Evolutionary conservation across 2,329 filamentous ascomycete species (phyloP), one percentile per base, ranked within the genome.

Genomic region (Alternaria triticimaculans): DNA sequence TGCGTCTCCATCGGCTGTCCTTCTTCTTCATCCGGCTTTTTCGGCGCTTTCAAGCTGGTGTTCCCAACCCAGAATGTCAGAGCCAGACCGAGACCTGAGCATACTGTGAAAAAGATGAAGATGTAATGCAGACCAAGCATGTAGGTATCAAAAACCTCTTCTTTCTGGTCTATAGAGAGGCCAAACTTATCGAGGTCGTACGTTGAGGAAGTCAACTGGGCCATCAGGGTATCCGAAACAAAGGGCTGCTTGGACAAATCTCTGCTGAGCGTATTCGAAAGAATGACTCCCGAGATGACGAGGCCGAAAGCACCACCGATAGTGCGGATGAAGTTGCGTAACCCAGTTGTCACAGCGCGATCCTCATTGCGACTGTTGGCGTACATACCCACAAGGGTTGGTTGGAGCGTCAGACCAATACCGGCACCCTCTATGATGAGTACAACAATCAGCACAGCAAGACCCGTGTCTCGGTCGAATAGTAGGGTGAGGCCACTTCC

Each of bases 261-360:
- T 21, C 50, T 41, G 11, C 64, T 66, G 2, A 72, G 65, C 6
- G 68, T 67, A n/a, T 69, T 72, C 10, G 68, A 65, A 15, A 72
- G 59, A 10, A 70, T 64, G 8, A 65, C 64, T 6, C 65, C 67
- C 45, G 66, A 69, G n/a, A 89, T 78, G 0, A 87, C 87, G 0
- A 90, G 81, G 0, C 88, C 88, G n/a, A 84, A 82, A 1, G 87
- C 82, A 23, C 87, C 88, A 8, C 88, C 88, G 3, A 87, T 79
- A 45, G 84, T 86, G 9, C 89, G 85, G 65, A 89, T 83, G 72
- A 90, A 90, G 69, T 90, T 90, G 3, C 88, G 83, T 55, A 86
- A 84, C 3, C 86, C 87, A 30, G 89, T 89, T 23, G 89, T 84
- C 1, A 90, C 86, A 1, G 88, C 88, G 20, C 88, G 83, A 37